Percentiles rank a stretch among this genome's conserved stretches.
These are phyloP conservation scores for Pistacia vera DNA, from an alignment of 345 rosid species.

Conservation along the genomic window DNA sequence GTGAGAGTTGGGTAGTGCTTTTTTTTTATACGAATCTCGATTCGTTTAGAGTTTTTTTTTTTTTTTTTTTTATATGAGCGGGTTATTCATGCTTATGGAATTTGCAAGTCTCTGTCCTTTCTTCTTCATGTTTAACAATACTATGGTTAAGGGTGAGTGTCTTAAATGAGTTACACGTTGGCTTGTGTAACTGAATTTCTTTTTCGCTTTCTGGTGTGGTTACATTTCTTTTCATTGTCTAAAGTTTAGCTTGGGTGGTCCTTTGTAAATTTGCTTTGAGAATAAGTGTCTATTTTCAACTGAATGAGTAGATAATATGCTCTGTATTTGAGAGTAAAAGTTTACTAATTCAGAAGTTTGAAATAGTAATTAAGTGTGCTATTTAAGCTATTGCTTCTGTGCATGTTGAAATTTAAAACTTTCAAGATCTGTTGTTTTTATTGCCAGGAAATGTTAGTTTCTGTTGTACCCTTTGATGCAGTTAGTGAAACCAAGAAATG, in stretches of 20 bases:
- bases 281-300: not conserved
- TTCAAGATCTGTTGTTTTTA: too few species aligned
- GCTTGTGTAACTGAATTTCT: not conserved
- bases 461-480: too few species aligned
- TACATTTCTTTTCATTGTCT: not conserved
- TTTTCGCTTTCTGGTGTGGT: constrained; percentile 1
- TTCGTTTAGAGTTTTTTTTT: not conserved
- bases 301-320: not conserved
- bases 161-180: not conserved
- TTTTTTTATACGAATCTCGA: not conserved
- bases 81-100: not conserved
- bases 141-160: not conserved
- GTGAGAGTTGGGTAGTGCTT: too few species aligned
- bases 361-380: not conserved
- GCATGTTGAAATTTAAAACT: not conserved
- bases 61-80: not conserved
- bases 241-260: not conserved
- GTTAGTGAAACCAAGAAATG: too few species aligned
- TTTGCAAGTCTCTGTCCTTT: not conserved
- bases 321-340: not conserved
- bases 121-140: not conserved
- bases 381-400: not conserved
- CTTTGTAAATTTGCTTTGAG: not conserved
- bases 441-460: too few species aligned
- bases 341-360: not conserved